Percentiles rank a stretch among this genome's conserved stretches.
phyloP scores from a whole-genome alignment of 345 rosid genomes.

The Camelina hispida region DNA sequence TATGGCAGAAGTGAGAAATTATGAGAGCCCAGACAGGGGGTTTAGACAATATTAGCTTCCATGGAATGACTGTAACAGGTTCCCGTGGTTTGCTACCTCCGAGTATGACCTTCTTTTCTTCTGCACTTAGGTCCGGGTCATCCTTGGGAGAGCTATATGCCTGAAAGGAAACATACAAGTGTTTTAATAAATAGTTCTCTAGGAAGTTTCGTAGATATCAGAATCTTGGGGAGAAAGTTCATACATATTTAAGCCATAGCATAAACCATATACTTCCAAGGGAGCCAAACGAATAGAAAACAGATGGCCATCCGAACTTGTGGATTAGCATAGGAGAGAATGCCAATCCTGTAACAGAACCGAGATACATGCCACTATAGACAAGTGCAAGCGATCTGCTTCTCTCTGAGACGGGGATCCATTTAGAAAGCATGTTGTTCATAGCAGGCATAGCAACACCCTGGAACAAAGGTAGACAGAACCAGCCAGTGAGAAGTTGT shows the following conservation, averaged over 20 bases:
- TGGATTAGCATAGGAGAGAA: slow-evolving; percentile 83
- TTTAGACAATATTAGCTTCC: slow-evolving; percentile 90
- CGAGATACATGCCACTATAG: slow-evolving; percentile 98
- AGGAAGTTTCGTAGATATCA: slow-evolving; percentile 30
- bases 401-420: slow-evolving; percentile 99
- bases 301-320: slow-evolving; percentile 95
- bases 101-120: slow-evolving; percentile 69
- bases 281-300: slow-evolving; percentile 92
- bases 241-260: slow-evolving; percentile 73
- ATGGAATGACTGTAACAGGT: slow-evolving; percentile 87
- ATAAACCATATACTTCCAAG: slow-evolving; percentile 93
- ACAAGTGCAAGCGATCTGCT: slow-evolving; percentile 96
- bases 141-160: slow-evolving; percentile 89
- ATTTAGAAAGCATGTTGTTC: slow-evolving; percentile 95
- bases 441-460: slow-evolving; percentile 99
- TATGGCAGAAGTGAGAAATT: slow-evolving; percentile 94
- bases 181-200: slow-evolving; percentile 8
- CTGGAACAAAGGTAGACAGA: slow-evolving; percentile 53
- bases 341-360: slow-evolving; percentile 91
- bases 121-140: slow-evolving; percentile 70
- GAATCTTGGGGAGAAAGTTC: slow-evolving; percentile 28
- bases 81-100: slow-evolving; percentile 70
- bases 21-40: slow-evolving; percentile 98
- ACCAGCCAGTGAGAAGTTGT: slow-evolving; percentile 35
- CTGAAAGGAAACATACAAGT: slow-evolving; percentile 52